These are phyloP conservation scores for Trichoderma oligosporum DNA, from an alignment of 2,329 filamentous ascomycete species.

Conservation along the genomic window DNA sequence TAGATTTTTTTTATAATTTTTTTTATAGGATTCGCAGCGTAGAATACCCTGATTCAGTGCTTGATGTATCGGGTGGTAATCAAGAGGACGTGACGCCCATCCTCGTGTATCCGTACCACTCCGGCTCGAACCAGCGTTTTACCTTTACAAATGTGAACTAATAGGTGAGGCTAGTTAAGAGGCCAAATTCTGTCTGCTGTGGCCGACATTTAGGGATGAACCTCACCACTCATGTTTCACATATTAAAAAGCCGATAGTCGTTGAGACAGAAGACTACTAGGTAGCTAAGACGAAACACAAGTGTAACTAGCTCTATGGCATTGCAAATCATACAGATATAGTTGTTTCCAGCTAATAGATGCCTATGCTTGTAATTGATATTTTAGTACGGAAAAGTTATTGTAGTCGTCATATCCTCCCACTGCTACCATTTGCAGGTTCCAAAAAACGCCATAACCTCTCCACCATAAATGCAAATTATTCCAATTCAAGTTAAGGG, in stretches of 20 bases:
- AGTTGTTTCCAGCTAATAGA: neutral
- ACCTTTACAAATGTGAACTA: neutral
- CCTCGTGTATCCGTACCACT: neutral
- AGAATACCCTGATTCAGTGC: neutral
- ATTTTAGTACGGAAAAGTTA: too few relatives aligned
- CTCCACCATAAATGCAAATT: neutral
- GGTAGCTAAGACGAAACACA: neutral
- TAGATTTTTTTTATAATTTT: too few relatives aligned
- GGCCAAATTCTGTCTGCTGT: too few relatives aligned
- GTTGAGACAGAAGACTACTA: too few relatives aligned
- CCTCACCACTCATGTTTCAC: too few relatives aligned
- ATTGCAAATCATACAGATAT: neutral
- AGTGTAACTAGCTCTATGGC: neutral
- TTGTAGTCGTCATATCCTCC: neutral
- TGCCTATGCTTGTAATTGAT: neutral
- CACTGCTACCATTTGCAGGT: neutral
- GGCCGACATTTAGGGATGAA: too few relatives aligned
- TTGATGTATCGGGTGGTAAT: neutral
- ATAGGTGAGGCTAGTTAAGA: too few relatives aligned
- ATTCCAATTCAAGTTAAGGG: neutral
- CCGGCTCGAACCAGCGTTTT: conserved; percentile 3
- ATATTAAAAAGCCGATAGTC: too few relatives aligned
- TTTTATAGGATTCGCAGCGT: neutral
- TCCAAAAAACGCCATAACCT: neutral
- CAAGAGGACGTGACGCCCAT: conserved; percentile 7